Conservation (phyloP, 805 yeast genomes). For the Tetrapisispora phaffii region DNA sequence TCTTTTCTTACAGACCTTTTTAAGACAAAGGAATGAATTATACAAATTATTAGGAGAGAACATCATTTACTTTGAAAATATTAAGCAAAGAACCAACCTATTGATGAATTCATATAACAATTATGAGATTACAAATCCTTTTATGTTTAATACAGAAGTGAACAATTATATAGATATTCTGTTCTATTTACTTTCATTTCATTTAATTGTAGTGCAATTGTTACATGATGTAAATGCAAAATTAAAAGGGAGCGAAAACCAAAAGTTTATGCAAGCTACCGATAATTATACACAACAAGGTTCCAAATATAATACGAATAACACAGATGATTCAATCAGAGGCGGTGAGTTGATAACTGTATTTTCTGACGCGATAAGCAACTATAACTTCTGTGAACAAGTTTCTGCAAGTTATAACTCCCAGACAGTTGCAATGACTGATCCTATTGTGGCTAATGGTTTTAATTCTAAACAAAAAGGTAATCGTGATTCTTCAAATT, state of each 20-base stretch:
- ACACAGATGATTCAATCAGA: not conserved
- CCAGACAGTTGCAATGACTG: slow-evolving; percentile 20
- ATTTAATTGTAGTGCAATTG: slow-evolving; percentile 22
- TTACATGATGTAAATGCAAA: slow-evolving; percentile 2
- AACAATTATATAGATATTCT: not conserved
- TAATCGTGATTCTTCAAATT: not conserved
- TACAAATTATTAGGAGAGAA: not conserved
- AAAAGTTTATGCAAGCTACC: not conserved
- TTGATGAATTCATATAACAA: not conserved
- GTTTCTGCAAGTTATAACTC: slow-evolving; percentile 15
- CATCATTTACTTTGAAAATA: not conserved
- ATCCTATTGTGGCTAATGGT: not conserved
- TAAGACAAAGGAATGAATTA: not conserved
- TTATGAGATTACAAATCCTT: too few relatives aligned
- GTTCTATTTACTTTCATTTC: slow-evolving; percentile 22
- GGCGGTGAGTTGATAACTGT: slow-evolving; percentile 6
- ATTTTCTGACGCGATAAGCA: slow-evolving; percentile 17
- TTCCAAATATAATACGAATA: not conserved
- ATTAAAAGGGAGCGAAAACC: not conserved
- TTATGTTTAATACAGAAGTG: not conserved
- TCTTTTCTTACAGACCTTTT: not conserved
- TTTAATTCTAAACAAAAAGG: slow-evolving; percentile 2
- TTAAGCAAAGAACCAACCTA: not conserved
- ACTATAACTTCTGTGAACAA: slow-evolving; percentile 19
- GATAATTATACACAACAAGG: not conserved